Evolutionary conservation across 139 green algal genomes (phyloP), one percentile per base, ranked within the genome.

Genomic region (Trebouxia sp.): DNA sequence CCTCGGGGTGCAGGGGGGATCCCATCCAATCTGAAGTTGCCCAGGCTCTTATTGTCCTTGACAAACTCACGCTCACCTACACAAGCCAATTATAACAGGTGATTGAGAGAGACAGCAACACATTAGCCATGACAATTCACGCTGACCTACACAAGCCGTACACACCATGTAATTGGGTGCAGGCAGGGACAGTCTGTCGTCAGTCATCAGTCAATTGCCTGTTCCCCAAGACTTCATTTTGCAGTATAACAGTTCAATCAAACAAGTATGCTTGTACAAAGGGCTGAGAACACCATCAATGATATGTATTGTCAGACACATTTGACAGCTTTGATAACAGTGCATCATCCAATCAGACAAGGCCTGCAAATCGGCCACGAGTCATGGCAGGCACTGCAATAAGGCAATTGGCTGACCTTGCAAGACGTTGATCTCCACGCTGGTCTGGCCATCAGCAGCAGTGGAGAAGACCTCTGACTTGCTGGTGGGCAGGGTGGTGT

Each of bases 401-500:
- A 7, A 22, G 0, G 0, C 20, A 11, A 69, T 26, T 24, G 7
- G 8, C 62, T 30, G 7, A 80, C 69, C 81, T 87, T 98, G 96
- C 66, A 98, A 88, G 56, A 99, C 96, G 78, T 99, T 99, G 86
- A 99, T 98, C 89, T 98, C 96, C 75, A 99, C 96, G 28, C 81
- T 93, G 15, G 96, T 97, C 91, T 99, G 96, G 26, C 93, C 91
- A 80, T 99, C 96, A 9, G 96, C 95, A 14, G 93, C 96, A 7
- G 96, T 99, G 66, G 94, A 98, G 91, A 99, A 99, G 22, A 95
- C 89, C 92, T 99, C 96, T 11, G 78, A 92, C 91, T 99, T 99
- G 88, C 87, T 95, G 62, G 96, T 98, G 66, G 96, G 96, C 82
- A 99, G 88, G 1, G 96, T 99, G 81, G 96, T 99, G 92, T 99